phyloP scores from a whole-genome alignment of 2,329 filamentous ascomycete species.

The Fusarium papillatum region DNA sequence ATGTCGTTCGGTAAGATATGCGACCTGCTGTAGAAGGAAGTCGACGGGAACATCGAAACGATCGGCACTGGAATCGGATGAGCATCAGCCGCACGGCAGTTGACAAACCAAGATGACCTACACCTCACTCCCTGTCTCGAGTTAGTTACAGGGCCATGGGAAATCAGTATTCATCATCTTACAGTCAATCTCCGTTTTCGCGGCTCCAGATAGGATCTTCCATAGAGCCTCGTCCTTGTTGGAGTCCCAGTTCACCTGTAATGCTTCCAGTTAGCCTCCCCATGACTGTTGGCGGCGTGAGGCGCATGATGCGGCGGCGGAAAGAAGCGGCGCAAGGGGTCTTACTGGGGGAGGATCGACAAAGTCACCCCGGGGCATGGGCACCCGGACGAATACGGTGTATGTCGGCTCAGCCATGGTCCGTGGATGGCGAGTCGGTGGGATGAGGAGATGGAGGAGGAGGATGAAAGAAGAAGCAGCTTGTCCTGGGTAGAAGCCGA shows the following conservation, averaged over 20 bases:
- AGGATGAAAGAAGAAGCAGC: slow-evolving; percentile 34
- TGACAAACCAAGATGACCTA: slow-evolving; percentile 58
- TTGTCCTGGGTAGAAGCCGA: slow-evolving; percentile 20
- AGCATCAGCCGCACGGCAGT: slow-evolving; percentile 32
- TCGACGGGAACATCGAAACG: slow-evolving; percentile 88
- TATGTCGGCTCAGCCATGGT: slow-evolving; percentile 67
- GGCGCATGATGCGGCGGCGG: slow-evolving; percentile 32
- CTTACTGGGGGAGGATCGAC: slow-evolving; percentile 88
- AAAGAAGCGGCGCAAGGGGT: slow-evolving; percentile 10
- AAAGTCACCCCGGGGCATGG: slow-evolving; percentile 89
- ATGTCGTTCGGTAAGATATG: slow-evolving; percentile 93
- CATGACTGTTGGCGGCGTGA: slow-evolving; percentile 14
- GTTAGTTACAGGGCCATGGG: slow-evolving; percentile 33
- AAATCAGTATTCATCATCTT: slow-evolving; percentile 45
- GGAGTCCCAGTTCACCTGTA: slow-evolving; percentile 87
- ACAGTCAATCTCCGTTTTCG: slow-evolving; percentile 92
- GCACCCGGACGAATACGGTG: slow-evolving; percentile 91
- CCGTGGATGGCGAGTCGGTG: slow-evolving; percentile 32
- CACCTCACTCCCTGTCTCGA: slow-evolving; percentile 78
- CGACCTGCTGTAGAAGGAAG: slow-evolving; percentile 93
- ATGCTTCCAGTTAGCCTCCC: slow-evolving; percentile 40
- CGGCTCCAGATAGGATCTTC: slow-evolving; percentile 87
- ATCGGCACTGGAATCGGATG: slow-evolving; percentile 67
- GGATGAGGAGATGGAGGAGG: slow-evolving; percentile 31
- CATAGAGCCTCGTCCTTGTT: slow-evolving; percentile 90